Conservation (phyloP, 352 stramenopile species). For the Peronospora belbahrii region DNA sequence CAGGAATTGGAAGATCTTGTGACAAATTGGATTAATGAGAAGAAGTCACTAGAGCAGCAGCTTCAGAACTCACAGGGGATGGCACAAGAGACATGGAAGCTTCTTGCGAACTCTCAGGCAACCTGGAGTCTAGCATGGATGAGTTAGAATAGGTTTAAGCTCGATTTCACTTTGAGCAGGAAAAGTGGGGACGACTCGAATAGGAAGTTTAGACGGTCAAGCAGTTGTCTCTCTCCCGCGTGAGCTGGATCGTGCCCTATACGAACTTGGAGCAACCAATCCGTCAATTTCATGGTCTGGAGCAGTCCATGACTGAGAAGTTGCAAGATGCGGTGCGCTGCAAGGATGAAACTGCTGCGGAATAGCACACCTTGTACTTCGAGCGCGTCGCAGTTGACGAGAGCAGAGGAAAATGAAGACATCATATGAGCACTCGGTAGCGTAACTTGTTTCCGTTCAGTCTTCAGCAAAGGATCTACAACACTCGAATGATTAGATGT, state of each 20-base stretch:
- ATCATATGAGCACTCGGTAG: conserved; percentile 18
- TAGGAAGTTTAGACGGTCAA: conserved; percentile 17
- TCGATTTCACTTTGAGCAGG: conserved; percentile 23
- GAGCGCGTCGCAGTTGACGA: conserved; percentile 26
- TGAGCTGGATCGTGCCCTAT: conserved; percentile 27
- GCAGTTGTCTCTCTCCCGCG: conserved; percentile 18
- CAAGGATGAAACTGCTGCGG: conserved; percentile 23
- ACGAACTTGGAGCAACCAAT: conserved; percentile 27
- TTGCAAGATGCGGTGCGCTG: conserved; percentile 17
- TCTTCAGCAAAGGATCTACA: conserved; percentile 34
- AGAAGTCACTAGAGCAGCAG: conserved; percentile 43
- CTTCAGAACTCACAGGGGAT: conserved; percentile 60
- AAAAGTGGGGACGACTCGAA: conserved; percentile 21
- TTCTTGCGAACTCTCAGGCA: conserved; percentile 47
- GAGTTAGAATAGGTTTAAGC: conserved; percentile 29
- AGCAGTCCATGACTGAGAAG: conserved; percentile 34
- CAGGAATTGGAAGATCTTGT: conserved; percentile 26
- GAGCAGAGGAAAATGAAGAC: conserved; percentile 25
- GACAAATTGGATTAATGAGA: conserved; percentile 23
- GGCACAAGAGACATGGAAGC: conserved; percentile 43
- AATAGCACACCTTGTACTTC: conserved; percentile 19
- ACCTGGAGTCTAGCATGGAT: conserved; percentile 44
- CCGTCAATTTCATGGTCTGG: conserved; percentile 27
- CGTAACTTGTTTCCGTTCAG: conserved; percentile 22
- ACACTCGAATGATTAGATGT: conserved; percentile 44